Percentiles rank a stretch among this genome's conserved stretches.
These are phyloP conservation scores for Phalaenopsis aphrodite DNA, from an alignment of 106 monocot genomes.

Conservation along the genomic window DNA sequence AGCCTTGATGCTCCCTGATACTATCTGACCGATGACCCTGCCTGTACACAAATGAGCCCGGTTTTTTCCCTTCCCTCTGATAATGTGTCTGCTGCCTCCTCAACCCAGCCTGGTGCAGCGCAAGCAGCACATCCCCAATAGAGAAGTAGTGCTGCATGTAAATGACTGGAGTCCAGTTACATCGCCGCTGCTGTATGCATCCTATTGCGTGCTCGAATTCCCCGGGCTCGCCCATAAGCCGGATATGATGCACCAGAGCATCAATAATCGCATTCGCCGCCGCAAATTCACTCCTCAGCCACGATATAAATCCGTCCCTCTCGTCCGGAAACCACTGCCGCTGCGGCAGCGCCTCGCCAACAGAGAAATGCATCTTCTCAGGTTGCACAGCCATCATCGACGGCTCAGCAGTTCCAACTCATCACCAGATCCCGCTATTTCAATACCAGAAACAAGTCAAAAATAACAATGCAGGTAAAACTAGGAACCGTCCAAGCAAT, in stretches of 20 bases:
- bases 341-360: background rate
- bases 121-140: constrained; percentile 28
- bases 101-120: constrained; percentile 38
- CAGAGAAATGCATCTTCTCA: constrained; percentile 8
- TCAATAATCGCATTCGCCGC: constrained; percentile 68
- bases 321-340: constrained; percentile 39
- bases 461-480: constrained; percentile 1
- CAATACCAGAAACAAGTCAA: background rate
- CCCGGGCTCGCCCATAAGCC: constrained; percentile 28
- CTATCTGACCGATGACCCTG: constrained; percentile 10
- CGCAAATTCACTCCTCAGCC: constrained; percentile 55
- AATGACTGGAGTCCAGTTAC: constrained; percentile 43
- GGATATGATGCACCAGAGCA: constrained; percentile 36
- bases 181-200: constrained; percentile 38
- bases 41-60: constrained; percentile 18
- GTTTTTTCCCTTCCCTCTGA: constrained; percentile 25
- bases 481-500: background rate
- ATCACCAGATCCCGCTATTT: constrained; percentile 7
- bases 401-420: background rate
- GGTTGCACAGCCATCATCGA: background rate
- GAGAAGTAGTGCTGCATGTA: constrained; percentile 63
- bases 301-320: constrained; percentile 43
- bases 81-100: constrained; percentile 17
- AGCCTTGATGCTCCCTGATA: constrained; percentile 17
- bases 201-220: constrained; percentile 36